A percentile compares a stretch with the other conserved stretches of the same genome.
Conservation (phyloP, 2,329 filamentous ascomycete species). For the Torrubiellomyces zombiae region DNA sequence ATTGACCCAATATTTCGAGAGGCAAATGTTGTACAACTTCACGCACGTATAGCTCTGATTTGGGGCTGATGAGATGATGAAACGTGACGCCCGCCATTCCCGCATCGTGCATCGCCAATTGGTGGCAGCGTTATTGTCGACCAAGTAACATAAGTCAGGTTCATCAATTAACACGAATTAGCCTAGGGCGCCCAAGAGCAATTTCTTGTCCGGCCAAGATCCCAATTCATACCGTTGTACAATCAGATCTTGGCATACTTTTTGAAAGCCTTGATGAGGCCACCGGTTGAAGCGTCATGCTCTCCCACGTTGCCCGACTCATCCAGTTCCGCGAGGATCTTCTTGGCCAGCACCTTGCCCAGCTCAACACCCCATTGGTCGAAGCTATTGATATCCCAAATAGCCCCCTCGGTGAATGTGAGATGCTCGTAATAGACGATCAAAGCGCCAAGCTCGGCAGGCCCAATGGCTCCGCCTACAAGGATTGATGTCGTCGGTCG, state of each 20-base stretch:
- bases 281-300: slow-evolving; percentile 79
- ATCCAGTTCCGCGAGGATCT: slow-evolving; percentile 74
- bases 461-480: slow-evolving; percentile 78
- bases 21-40: too few relatives aligned
- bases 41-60: too few relatives aligned
- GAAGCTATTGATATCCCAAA: slow-evolving; percentile 99
- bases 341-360: slow-evolving; percentile 90
- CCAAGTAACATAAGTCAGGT: too few relatives aligned
- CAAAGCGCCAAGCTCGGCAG: slow-evolving; percentile 78
- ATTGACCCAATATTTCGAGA: too few relatives aligned
- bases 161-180: too few relatives aligned
- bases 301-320: slow-evolving; percentile 50
- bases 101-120: too few relatives aligned
- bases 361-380: slow-evolving; percentile 99
- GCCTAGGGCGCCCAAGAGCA: too few relatives aligned
- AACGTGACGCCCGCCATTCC: too few relatives aligned
- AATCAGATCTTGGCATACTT: slow-evolving; percentile 41
- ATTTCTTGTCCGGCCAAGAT: too few relatives aligned
- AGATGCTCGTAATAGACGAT: slow-evolving; percentile 99
- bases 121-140: too few relatives aligned
- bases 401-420: slow-evolving; percentile 89
- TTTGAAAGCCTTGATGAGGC: slow-evolving; percentile 87
- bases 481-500: slow-evolving; percentile 91
- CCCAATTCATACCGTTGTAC: too few relatives aligned
- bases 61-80: too few relatives aligned